phyloP scores from a whole-genome alignment of 768 basidiomycete genomes.

The Butyriboletus loyo region DNA sequence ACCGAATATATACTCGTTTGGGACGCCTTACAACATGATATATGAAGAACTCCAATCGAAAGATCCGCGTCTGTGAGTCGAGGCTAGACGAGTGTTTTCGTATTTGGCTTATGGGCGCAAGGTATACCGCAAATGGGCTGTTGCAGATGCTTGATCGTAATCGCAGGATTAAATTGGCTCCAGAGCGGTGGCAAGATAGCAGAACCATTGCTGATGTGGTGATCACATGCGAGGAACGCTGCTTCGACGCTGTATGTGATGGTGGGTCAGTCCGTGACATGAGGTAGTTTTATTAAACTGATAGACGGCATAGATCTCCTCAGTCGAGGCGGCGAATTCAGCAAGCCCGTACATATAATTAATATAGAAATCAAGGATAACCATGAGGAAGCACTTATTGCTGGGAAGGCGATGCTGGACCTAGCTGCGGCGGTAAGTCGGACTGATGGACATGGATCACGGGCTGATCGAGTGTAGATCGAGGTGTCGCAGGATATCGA shows the following conservation, averaged over 20 bases:
- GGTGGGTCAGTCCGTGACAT: constrained; percentile 50
- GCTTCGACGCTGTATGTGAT: constrained; percentile 97
- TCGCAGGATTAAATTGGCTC: constrained; percentile 83
- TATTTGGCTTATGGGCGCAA: constrained; percentile 31
- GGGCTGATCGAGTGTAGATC: constrained; percentile 51
- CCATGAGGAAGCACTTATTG: constrained; percentile 95
- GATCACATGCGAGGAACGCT: constrained; percentile 98
- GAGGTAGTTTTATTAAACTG: constrained; percentile 10
- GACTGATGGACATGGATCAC: not conserved
- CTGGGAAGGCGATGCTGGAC: constrained; percentile 92
- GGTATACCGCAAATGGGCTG: constrained; percentile 91
- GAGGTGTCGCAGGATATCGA: constrained; percentile 85
- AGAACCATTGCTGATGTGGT: constrained; percentile 90
- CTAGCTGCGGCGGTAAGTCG: constrained; percentile 79
- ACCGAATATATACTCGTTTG: constrained; percentile 95
- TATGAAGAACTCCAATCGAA: constrained; percentile 86
- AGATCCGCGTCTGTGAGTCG: constrained; percentile 76
- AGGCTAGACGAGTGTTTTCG: not conserved
- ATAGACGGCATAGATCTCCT: constrained; percentile 63
- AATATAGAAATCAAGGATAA: constrained; percentile 99
- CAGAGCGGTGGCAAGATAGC: constrained; percentile 96
- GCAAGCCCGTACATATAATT: constrained; percentile 91
- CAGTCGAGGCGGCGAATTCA: constrained; percentile 84
- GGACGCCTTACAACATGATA: constrained; percentile 94
- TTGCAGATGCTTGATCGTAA: constrained; percentile 97